Percentiles rank a stretch among this genome's conserved stretches.
Evolutionary conservation across 2,329 filamentous ascomycete species (phyloP).

Genomic region (Lachnellula willkommii): DNA sequence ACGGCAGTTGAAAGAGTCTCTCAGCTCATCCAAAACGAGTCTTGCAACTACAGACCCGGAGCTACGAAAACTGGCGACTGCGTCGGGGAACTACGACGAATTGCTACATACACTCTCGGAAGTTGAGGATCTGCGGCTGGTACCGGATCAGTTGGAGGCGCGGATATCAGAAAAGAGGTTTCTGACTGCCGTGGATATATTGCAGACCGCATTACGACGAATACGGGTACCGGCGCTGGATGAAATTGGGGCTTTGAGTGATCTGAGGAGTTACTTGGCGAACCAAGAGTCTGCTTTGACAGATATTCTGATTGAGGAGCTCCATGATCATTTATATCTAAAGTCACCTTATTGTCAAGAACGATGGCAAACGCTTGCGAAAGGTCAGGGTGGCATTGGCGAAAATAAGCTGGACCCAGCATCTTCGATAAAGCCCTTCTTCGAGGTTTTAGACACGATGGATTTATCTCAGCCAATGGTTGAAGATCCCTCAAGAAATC

Average conservation of each 20-base stretch:
- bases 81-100: constrained; percentile 85
- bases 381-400: constrained; percentile 50
- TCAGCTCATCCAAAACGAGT: constrained; percentile 72
- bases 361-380: constrained; percentile 80
- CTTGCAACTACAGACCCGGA: constrained; percentile 84
- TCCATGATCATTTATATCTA: constrained; percentile 94
- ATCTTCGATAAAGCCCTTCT: constrained; percentile 47
- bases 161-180: constrained; percentile 96
- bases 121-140: constrained; percentile 79
- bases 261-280: constrained; percentile 79
- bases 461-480: constrained; percentile 58
- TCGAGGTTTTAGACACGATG: constrained; percentile 53
- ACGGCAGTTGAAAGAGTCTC: constrained; percentile 73
- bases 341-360: constrained; percentile 98
- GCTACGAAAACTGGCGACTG: constrained; percentile 79
- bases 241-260: constrained; percentile 80
- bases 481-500: constrained; percentile 89
- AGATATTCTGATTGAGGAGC: constrained; percentile 93
- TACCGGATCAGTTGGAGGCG: constrained; percentile 89
- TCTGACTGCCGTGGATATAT: constrained; percentile 81
- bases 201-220: constrained; percentile 80
- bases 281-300: constrained; percentile 91
- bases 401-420: constrained; percentile 41
- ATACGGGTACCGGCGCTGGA: constrained; percentile 85
- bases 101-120: constrained; percentile 78